A percentile compares a stretch with the other conserved stretches of the same genome.
Evolutionary conservation across 179 eudicot genomes (phyloP).

Genomic region (Beta macrorhiza): DNA sequence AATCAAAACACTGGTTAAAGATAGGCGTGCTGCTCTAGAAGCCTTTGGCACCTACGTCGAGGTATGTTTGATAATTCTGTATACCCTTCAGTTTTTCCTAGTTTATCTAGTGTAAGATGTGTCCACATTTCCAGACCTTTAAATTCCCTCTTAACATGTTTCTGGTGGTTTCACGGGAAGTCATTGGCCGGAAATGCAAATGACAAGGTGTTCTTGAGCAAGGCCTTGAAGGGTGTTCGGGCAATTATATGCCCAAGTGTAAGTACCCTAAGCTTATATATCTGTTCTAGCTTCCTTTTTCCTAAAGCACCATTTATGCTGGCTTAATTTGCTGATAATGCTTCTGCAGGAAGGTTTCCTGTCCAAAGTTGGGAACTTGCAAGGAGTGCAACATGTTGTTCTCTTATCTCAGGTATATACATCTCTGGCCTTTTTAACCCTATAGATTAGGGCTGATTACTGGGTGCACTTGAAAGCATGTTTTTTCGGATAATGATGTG

Average conservation of each 20-base stretch:
- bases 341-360: slow-evolving; percentile 74
- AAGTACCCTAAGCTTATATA: slow-evolving; percentile 25
- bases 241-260: slow-evolving; percentile 81
- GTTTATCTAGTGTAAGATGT: not conserved
- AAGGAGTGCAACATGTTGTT: slow-evolving; percentile 71
- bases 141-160: not conserved
- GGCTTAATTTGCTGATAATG: not conserved
- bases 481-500: not conserved
- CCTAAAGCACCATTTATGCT: not conserved
- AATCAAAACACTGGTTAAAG: slow-evolving; percentile 89
- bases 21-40: slow-evolving; percentile 78
- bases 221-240: slow-evolving; percentile 74
- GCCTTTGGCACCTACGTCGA: slow-evolving; percentile 95
- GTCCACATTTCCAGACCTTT: not conserved
- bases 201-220: slow-evolving; percentile 51
- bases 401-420: slow-evolving; percentile 75
- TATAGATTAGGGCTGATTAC: not conserved
- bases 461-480: not conserved
- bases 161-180: slow-evolving; percentile 33
- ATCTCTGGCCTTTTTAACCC: not conserved
- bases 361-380: slow-evolving; percentile 54
- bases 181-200: slow-evolving; percentile 64
- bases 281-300: not conserved
- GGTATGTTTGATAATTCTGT: slow-evolving; percentile 40
- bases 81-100: not conserved